Evolutionary conservation across 345 rosid species (phyloP).

Genomic region (Brassica nigra): DNA sequence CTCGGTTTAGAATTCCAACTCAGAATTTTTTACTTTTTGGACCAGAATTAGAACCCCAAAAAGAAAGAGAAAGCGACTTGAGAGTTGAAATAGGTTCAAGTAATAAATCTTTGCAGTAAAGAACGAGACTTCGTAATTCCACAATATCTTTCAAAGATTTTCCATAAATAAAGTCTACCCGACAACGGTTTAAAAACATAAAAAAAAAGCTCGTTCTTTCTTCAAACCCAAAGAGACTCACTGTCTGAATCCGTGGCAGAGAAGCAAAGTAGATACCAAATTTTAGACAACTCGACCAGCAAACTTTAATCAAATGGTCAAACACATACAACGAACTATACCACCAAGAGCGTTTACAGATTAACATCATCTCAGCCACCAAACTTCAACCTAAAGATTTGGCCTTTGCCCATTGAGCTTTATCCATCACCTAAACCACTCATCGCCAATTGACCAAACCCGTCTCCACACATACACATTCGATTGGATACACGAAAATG

Average conservation of each 20-base stretch:
- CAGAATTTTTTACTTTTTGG: neutral
- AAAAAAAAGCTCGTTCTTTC: conserved; percentile 6
- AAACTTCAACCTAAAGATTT: conserved; percentile 36
- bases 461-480: neutral
- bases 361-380: conserved; percentile 38
- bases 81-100: conserved; percentile 5
- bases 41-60: neutral
- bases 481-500: conserved; percentile 12
- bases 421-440: conserved; percentile 18
- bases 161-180: neutral
- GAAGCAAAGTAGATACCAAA: conserved; percentile 40
- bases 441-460: conserved; percentile 18
- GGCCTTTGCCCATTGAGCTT: conserved; percentile 26
- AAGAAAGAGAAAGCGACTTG: conserved; percentile 22
- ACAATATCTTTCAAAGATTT: conserved; percentile 2
- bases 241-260: conserved; percentile 31
- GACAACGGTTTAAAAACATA: conserved; percentile 18
- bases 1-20: conserved; percentile 2
- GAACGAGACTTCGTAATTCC: conserved; percentile 18
- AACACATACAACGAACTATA: conserved; percentile 10
- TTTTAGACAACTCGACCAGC: conserved; percentile 17
- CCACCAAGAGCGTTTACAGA: conserved; percentile 25
- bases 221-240: conserved; percentile 20
- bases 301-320: conserved; percentile 34
- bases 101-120: conserved; percentile 25